A percentile compares a stretch with the other conserved stretches of the same genome.
These are phyloP conservation scores for Breviolum minutum DNA, from an alignment of 73 alveolate genomes.

Conservation along the genomic window DNA sequence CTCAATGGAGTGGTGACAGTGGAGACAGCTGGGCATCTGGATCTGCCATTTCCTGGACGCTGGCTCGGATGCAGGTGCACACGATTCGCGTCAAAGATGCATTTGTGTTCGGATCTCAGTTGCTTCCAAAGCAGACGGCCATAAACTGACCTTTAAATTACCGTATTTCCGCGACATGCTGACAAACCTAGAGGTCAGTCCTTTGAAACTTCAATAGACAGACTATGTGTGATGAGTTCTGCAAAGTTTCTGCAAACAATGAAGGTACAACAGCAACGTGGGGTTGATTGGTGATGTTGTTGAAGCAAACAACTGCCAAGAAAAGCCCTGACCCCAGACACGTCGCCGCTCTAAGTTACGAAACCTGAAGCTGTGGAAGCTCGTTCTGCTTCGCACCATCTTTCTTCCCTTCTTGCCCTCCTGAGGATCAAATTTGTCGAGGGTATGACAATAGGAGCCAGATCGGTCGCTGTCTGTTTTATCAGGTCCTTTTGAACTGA, in stretches of 20 bases:
- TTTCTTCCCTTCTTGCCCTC: not conserved
- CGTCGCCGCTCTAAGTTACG: not conserved
- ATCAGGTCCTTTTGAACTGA: not conserved
- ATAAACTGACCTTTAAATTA: not conserved
- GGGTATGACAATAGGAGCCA: constrained; percentile 62
- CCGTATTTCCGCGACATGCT: not conserved
- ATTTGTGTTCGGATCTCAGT: constrained; percentile 25
- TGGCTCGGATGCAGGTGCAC: constrained; percentile 12
- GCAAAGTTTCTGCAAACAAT: not conserved
- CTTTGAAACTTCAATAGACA: not conserved
- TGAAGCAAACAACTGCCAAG: constrained; percentile 81
- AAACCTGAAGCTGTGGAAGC: not conserved
- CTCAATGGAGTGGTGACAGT: not conserved
- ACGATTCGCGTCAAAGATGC: constrained; percentile 86
- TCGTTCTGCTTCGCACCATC: not conserved
- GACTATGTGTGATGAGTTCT: not conserved
- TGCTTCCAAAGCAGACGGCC: not conserved
- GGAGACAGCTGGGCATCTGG: not conserved
- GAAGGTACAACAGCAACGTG: constrained; percentile 84
- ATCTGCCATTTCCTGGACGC: not conserved
- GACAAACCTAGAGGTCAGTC: no score
- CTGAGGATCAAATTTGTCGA: constrained; percentile 53
- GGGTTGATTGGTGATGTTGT: constrained; percentile 57
- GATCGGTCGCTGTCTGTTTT: not conserved
- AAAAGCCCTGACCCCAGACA: constrained; percentile 1